Base-by-base conservation (phyloP, 2,329 filamentous ascomycete genomes). In the Huntiella omanensis region DNA sequence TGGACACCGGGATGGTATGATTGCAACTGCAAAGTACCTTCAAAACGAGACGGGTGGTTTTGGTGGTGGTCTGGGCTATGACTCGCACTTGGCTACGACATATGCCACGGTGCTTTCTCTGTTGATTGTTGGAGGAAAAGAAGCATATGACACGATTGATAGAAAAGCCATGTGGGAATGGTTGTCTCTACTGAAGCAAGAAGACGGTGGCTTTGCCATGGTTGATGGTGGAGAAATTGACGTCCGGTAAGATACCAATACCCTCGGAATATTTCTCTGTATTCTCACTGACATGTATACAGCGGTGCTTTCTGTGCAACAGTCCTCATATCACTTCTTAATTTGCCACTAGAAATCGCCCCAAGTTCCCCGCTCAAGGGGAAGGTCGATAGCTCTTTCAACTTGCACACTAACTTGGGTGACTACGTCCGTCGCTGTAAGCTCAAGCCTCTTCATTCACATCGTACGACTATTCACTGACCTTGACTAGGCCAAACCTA, bases 61-160 rank as follows among this genome's bases (percentile, higher is more conserved):
- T 59, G 91, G 86, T 45, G 91, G 88, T 52, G 87, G 91, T n/a
- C 81, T 86, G 60, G 86, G 88, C 22, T 91, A 96, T 59, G 70
- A 75, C 53, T 86, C 84, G 45, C 91, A 98, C 62, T 72, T 91
- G 54, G 91, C 91, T 48, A 80, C 83, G 40, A 85, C 83, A 1
- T 98, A 96, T 68, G 86, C 87, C 41, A 73, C 80, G 36, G 64
- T 93, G 15, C 71, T 98, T 49, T 76, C 82, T 40, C 67, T 98
- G 44, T 75, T 80, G 17, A 73, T 86, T 51, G 81, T 88, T 37
- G 85, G 83, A 44, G 84, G 82, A 6, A 64, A 79, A 49, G 77
- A 81, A 48, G 74, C 75, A 37, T 83, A 85, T 58, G 71, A 78
- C 50, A 65, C 84, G 46, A 74, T 96, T 49, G 80, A 96, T 63